Evolutionary conservation across 2,329 filamentous ascomycete species (phyloP).

Genomic region (Pestalotiopsis sp.): DNA sequence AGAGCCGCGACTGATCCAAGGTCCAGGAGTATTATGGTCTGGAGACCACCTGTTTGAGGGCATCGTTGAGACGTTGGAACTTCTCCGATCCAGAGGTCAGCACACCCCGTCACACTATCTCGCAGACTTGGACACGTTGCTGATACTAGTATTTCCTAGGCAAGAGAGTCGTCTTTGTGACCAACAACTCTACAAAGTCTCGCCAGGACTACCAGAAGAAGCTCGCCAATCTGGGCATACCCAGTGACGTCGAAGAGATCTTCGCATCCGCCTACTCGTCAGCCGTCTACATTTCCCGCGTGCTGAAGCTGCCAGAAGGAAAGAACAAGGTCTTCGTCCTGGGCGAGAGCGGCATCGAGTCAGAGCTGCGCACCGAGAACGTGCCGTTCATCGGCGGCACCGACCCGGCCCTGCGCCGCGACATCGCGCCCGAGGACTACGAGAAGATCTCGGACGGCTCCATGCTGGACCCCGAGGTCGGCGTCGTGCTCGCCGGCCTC

Average conservation of each 20-base stretch:
- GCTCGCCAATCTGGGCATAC: slow-evolving; percentile 79
- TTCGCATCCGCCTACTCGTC: slow-evolving; percentile 96
- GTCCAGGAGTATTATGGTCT: slow-evolving; percentile 85
- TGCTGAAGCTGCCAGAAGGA: slow-evolving; percentile 75
- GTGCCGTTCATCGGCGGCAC: slow-evolving; percentile 85
- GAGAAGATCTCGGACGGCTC: slow-evolving; percentile 74
- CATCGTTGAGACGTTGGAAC: slow-evolving; percentile 80
- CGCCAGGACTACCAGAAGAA: slow-evolving; percentile 92
- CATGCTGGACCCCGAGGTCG: slow-evolving; percentile 83
- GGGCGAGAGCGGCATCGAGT: slow-evolving; percentile 88
- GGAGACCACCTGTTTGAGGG: slow-evolving; percentile 88
- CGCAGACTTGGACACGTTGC: not conserved
- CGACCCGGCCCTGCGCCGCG: slow-evolving; percentile 74
- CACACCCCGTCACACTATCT: slow-evolving; percentile 1
- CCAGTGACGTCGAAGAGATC: slow-evolving; percentile 81
- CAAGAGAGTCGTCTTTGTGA: slow-evolving; percentile 94
- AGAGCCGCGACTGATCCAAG: not conserved
- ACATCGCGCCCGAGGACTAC: slow-evolving; percentile 82
- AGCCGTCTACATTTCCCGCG: slow-evolving; percentile 92
- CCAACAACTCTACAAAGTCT: slow-evolving; percentile 98
- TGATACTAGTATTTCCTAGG: slow-evolving; percentile 49
- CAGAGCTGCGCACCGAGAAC: slow-evolving; percentile 80
- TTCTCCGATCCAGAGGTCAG: slow-evolving; percentile 79
- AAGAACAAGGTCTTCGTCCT: slow-evolving; percentile 95
- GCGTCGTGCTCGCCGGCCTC: slow-evolving; percentile 84